Conservation (phyloP, 1,284 basidiomycete species). For the Apiotrichum porosum region DNA sequence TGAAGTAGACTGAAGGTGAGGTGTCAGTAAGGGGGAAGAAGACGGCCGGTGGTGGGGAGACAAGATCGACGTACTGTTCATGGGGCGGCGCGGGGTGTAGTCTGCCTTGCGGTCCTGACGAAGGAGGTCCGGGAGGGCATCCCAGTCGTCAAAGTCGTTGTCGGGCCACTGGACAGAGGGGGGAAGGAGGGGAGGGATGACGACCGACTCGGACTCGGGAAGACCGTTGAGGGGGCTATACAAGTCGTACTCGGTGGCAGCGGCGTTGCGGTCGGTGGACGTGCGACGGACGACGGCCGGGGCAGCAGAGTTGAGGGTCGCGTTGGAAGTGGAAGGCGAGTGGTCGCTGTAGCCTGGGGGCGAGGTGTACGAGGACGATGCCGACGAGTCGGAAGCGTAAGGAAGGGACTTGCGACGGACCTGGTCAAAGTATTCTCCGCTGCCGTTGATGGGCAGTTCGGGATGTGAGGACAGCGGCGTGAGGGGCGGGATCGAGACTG, state of each 20-base stretch:
- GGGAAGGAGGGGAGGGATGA: slow-evolving; percentile 12
- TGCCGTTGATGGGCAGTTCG: too few relatives aligned
- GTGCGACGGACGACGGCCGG: too few relatives aligned
- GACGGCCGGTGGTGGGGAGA: too few relatives aligned
- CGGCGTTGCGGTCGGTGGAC: background rate
- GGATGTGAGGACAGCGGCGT: too few relatives aligned
- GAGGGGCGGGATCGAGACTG: too few relatives aligned
- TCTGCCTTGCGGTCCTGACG: slow-evolving; percentile 18
- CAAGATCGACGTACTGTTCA: slow-evolving; percentile 13
- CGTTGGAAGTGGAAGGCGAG: background rate
- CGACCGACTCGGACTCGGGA: slow-evolving; percentile 5
- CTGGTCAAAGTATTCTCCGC: too few relatives aligned
- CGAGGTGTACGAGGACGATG: background rate
- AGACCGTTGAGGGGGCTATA: slow-evolving; percentile 11
- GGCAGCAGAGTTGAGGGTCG: background rate
- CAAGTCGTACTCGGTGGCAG: background rate
- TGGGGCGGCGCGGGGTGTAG: slow-evolving; percentile 15
- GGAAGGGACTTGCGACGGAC: too few relatives aligned
- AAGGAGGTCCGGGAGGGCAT: slow-evolving; percentile 17
- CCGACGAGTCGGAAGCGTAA: background rate
- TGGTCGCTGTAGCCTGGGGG: background rate
- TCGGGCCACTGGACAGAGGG: slow-evolving; percentile 4
- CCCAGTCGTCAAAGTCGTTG: slow-evolving; percentile 15
- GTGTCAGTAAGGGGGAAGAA: too few relatives aligned
- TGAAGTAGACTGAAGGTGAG: slow-evolving; percentile 15